These are phyloP conservation scores for Physaria fendleri DNA, from an alignment of 345 rosid species.

Conservation along the genomic window DNA sequence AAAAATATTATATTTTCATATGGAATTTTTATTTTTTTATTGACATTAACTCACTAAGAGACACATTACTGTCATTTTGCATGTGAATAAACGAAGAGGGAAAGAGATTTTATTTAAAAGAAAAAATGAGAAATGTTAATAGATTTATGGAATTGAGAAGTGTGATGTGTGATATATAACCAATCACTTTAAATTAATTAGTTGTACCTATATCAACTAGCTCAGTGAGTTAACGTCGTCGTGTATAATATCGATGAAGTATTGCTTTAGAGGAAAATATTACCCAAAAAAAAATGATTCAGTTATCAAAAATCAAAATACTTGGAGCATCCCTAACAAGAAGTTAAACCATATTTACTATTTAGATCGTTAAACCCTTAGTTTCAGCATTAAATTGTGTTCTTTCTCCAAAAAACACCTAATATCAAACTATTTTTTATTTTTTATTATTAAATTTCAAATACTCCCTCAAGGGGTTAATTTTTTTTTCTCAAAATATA, in stretches of 20 bases:
- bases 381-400: no score
- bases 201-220: not conserved
- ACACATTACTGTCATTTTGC: constrained; percentile 43
- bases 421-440: no score
- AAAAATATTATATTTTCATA: not conserved
- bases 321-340: no score
- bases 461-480: no score
- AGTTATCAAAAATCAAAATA: no score
- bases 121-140: not conserved
- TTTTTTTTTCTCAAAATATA: no score
- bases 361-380: no score
- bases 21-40: constrained; percentile 34
- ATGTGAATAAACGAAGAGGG: constrained; percentile 43
- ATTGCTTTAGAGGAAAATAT: not conserved
- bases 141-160: no score
- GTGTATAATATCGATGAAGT: not conserved
- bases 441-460: no score
- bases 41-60: constrained; percentile 36
- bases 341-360: no score
- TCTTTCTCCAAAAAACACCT: no score
- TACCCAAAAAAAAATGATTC: not conserved
- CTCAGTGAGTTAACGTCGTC: no score
- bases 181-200: constrained; percentile 2
- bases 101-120: constrained; percentile 24
- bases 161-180: constrained; percentile 19